Percentiles rank a stretch among this genome's conserved stretches.
phyloP scores from a whole-genome alignment of 2,329 filamentous ascomycete species.

The Colletotrichum camelliae region DNA sequence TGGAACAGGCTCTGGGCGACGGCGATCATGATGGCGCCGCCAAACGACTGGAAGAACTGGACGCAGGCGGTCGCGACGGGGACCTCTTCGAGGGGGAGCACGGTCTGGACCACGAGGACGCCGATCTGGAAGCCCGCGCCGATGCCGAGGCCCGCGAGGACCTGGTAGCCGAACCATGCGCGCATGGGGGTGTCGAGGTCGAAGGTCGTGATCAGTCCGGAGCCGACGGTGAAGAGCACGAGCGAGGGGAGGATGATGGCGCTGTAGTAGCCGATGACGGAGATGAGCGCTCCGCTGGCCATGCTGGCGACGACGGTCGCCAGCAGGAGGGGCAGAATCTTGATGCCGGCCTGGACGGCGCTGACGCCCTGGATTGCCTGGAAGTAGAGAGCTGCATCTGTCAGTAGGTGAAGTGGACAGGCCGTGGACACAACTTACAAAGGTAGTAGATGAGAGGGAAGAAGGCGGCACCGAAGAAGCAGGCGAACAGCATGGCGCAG shows the following conservation, averaged over 20 bases:
- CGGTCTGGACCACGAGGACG: constrained; percentile 57
- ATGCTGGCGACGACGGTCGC: constrained; percentile 55
- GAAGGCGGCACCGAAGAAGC: constrained; percentile 57
- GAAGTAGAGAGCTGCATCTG: constrained; percentile 51
- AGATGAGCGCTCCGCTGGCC: constrained; percentile 46
- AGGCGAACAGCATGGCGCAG: constrained; percentile 45
- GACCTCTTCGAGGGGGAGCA: constrained; percentile 51
- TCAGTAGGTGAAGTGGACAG: neutral
- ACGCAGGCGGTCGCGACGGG: constrained; percentile 57
- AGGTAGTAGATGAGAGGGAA: constrained; percentile 60
- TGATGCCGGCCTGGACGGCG: constrained; percentile 60
- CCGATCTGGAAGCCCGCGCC: constrained; percentile 54
- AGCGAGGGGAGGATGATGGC: constrained; percentile 47
- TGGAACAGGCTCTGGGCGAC: constrained; percentile 72
- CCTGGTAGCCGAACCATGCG: constrained; percentile 65
- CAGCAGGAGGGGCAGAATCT: constrained; percentile 58
- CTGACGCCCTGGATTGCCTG: constrained; percentile 57
- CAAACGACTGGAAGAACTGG: constrained; percentile 69
- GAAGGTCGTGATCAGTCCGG: constrained; percentile 61
- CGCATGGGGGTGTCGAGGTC: constrained; percentile 47
- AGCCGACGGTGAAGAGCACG: constrained; percentile 48
- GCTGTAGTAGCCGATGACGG: constrained; percentile 47
- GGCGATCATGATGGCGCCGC: constrained; percentile 69
- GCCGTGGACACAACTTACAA: constrained; percentile 37
- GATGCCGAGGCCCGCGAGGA: constrained; percentile 59